phyloP scores from a whole-genome alignment of 345 rosid species.

The Camelina laxa region DNA sequence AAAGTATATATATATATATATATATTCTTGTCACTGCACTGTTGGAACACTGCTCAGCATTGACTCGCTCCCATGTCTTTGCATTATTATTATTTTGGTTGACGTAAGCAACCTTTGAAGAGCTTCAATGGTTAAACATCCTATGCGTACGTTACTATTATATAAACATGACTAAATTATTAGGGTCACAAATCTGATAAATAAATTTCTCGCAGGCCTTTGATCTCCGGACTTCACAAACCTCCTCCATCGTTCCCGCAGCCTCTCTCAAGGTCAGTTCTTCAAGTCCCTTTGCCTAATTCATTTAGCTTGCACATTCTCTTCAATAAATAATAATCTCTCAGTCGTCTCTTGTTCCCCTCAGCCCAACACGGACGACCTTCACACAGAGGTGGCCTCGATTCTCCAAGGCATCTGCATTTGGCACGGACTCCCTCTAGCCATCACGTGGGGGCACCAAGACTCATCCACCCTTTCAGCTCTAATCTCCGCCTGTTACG shows the following conservation, averaged over 20 bases:
- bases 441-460: slow-evolving; percentile 79
- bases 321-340: slow-evolving; percentile 41
- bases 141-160: slow-evolving; percentile 4
- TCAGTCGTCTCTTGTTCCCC: slow-evolving; percentile 26
- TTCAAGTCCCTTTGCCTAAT: slow-evolving; percentile 3
- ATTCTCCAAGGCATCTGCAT: slow-evolving; percentile 63
- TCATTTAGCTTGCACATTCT: neutral
- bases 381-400: slow-evolving; percentile 51
- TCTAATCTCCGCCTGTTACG: slow-evolving; percentile 64
- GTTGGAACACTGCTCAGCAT: slow-evolving; percentile 53
- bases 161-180: slow-evolving; percentile 6
- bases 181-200: slow-evolving; percentile 21
- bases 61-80: slow-evolving; percentile 49
- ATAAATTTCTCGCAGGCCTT: slow-evolving; percentile 62
- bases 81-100: slow-evolving; percentile 36
- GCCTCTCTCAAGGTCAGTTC: slow-evolving; percentile 41
- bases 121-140: slow-evolving; percentile 46
- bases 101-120: slow-evolving; percentile 52
- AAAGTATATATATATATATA: neutral
- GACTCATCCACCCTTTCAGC: slow-evolving; percentile 57
- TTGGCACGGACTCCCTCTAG: slow-evolving; percentile 64
- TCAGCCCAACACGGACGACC: slow-evolving; percentile 49
- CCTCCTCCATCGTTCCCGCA: slow-evolving; percentile 54
- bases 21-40: slow-evolving; percentile 47
- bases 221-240: slow-evolving; percentile 67